Base-by-base conservation (phyloP, 805 yeast species). In the Saturnispora saitoi region DNA sequence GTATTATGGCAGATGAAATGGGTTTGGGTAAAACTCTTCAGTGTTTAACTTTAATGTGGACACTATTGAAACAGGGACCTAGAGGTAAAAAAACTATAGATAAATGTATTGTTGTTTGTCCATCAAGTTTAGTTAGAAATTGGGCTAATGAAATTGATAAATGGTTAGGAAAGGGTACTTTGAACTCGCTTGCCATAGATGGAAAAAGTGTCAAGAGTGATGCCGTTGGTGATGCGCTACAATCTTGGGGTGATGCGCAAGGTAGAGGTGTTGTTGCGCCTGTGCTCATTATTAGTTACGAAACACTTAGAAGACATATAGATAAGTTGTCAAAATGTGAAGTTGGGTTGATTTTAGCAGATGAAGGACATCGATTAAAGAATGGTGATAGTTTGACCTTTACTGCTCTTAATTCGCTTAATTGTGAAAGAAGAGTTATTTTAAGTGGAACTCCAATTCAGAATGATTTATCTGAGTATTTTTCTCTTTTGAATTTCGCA, bases 1-100 rank as follows among this genome's bases (percentile, higher is more conserved):
- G 99, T 17, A 93, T 91, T 43, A 69, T 91, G 46, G 99, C 99
- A 14, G 99, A 91, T 67, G 99, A 91, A 64, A 91, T 93, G 99
- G 99, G 99, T 2, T 73, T 91, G 39, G 99, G 99, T 49, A 91
- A 91, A 66, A 91, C 99, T 3, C 70, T 93, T 50, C 99, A 91
- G 67, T 91, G 98, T 64, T 75, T 91, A 31, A 74, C 96, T 0
- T 70, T 91, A 30, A 75, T 90, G 86, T 91, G 98, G 98, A 91
- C 97, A 0, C 63, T 91, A 43, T 70, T 91, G 43, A 78, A 77
- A 52, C 99, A 91, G 63, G 82, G 95, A 8, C 98, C 98, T 1
- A 77, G 90, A 47, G 87, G 87, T 5, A 80, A 74, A 55, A 80
- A 81, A 46, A 82, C 95, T 1, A 93, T 93, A 15, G 87, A 83